Evolutionary conservation across 2,329 filamentous ascomycete species (phyloP), one percentile per base, ranked within the genome.

Genomic region (Penicillium psychrosexuale): DNA sequence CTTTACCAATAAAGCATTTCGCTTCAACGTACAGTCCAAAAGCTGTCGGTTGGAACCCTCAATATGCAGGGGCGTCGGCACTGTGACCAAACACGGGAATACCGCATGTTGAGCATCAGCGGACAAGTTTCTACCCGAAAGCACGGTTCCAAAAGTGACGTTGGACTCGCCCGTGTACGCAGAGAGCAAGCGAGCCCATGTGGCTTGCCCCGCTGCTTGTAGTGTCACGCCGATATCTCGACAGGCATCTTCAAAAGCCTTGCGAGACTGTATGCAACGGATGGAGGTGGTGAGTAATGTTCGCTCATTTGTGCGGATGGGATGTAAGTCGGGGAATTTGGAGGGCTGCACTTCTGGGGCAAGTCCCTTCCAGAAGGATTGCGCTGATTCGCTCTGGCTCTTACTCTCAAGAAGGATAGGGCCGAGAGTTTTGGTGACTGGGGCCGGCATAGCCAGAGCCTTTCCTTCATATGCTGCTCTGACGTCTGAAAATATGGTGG

Each of bases 11-110:
- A 78, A 73, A 0, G 82, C 79, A 65, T 89, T 92, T 45, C 83
- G 83, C 0, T 77, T 71, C 78, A 91, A 85, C 72, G 91, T 86
- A 13, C 77, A 73, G 5, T 79, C 62, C 3, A 95, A 68, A 8
- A 92, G 71, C 1, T 82, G 76, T 1, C 64, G 61, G 55, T 88
- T 87, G 0, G 79, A 82, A 0, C 78, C 67, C 1, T 69, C 67
- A 17, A 88, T 79, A 22, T 77, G 70, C n/a, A 83, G 82, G 11
- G 86, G 70, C 0, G 94, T 80, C 0, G 93, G 93, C 2, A 96
- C 71, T 0, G 91, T 96, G 0, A 87, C 86, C 52, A 97, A 84
- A 67, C 89, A 93, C 0, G 93, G 92, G 48, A 97, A 89, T 0
- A 84, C 79, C 5, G 82, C 80, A 6, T 78, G 68, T 17, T 81